Evolutionary conservation across 2,329 filamentous ascomycete species (phyloP), one percentile per base, ranked within the genome.

Genomic region (Ustilaginoidea virens): DNA sequence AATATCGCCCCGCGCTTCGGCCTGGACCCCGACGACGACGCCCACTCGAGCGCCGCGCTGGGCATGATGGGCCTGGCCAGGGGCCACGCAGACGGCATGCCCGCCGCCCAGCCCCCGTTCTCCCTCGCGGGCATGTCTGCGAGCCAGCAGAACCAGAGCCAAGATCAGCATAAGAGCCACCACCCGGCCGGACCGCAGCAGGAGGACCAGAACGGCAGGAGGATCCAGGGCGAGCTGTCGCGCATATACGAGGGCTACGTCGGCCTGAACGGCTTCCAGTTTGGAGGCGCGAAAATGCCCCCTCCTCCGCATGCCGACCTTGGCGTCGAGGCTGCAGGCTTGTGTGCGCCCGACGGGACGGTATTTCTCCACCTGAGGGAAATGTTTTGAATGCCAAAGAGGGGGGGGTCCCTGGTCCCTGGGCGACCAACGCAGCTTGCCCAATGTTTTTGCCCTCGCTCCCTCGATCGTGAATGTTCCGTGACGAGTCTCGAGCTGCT

Each of bases 1-100:
- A 71, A 80, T 34, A 71, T 81, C 5, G 79, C 74, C 0, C 75
- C 76, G 1, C 67, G 72, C 13, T 64, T 85, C 1, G 79, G 79
- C 0, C 59, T 79, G 13, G 51, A 54, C 29, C 41, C 47, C 1
- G 49, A 55, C 16, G 55, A 64, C 6, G 63, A 70, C 34, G 53
- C 63, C 0, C 64, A 68, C 35, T 63, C 58, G 8, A 60, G 51
- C 7, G 65, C 63, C 2, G 63, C 65, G 0, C 40, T 68, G n/a
- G 60, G 60, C 1, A 69, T 70, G 65, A 63, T 66, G 27, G 66
- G 63, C 1, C 49, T 70, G 5, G 64, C 66, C 4, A 51, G 53
- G 12, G 52, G 55, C 1, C 52, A 55, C 23, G 37, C 50, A 32
- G 44, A 49, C 23, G 31, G 40, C 5, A 34, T 28, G 12, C 29